Base-by-base conservation (phyloP, 2,329 filamentous ascomycete genomes). In the Colletotrichum sp. region DNA sequence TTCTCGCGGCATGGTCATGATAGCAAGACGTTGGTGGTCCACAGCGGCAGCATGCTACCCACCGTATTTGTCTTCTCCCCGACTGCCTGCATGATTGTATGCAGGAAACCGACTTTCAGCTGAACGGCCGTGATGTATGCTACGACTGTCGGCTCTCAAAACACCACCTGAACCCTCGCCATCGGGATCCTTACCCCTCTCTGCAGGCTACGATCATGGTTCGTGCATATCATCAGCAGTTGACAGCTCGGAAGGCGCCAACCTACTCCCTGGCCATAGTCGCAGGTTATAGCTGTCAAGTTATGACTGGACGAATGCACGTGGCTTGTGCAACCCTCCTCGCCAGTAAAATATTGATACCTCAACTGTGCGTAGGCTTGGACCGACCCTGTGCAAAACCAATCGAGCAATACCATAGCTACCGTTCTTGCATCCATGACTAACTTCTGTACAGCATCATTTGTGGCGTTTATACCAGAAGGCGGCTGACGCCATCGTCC, bases 121-220 rank as follows among this genome's bases (percentile, higher is more conserved):
- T 48, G 61, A 27, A 52, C 65, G 16, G 25, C 71, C 36, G 59
- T 64, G 44, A 34, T 32, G 25, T 25, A 74, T 48, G 59, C 59
- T 66, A 65, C 65, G 32, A 67, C 39, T n/a, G 60, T 68, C 70
- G 74, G 70, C 64, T 76, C 52, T 61, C 71, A 68, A 69, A 76
- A 76, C 74, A 71, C 59, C 32, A 36, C 36, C 44, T 25, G n/a
- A 32, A 34, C 19, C 34, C 25, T 65, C 60, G 30, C 27, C 39
- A 36, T 32, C 39, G 22, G 36, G 57, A 36, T 39, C 36, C 25
- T 28, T 59, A 36, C 30, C 59, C 59, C 59, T 61, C 34, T 48
- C 34, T 32, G 36, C 63, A 30, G 61, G 36, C n/a, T n/a, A 39
- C 25, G 15, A 19, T 16, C 63, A 52, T 19, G 39, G 63, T 9